Evolutionary conservation across 2,329 filamentous ascomycete species (phyloP), one percentile per base, ranked within the genome.

Genomic region (Nectriaceae sp.): DNA sequence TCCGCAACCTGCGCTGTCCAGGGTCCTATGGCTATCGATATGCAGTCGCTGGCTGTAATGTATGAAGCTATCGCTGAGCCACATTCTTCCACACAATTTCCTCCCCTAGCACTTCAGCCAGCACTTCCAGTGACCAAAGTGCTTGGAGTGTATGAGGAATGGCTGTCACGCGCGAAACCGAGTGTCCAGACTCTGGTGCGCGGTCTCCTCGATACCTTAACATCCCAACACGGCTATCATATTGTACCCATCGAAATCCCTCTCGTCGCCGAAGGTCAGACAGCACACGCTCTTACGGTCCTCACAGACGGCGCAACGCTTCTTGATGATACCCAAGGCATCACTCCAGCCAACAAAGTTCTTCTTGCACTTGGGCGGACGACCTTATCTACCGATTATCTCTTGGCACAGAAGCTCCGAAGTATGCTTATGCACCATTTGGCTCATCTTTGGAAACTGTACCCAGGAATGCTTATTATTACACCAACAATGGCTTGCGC

Each of bases 211-310:
- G 75, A 78, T 15, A 77, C 78, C 44, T 72, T 90, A 3, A 76
- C 73, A 13, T 59, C 67, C 3, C 67, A 77, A 15, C 68, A 76
- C 15, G 78, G 76, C 37, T 87, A 87, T 64, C 65, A 66, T 15
- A 61, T 76, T 2, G 69, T 86, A 3, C 72, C 80, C 29, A 79
- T 87, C 50, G 70, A 72, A 4, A 78, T 87, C 41, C 84, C 84
- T 0, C 75, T 82, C 21, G 57, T 83, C 1, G 62, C 75, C 11
- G 79, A 89, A 58, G 87, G 85, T 19, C 87, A 90, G 65, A 76
- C 82, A 18, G 87, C 88, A 0, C 88, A 92, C 65, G 84, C 85
- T 19, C 68, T 92, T 52, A 89, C 88, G 1, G 88, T 91, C 52
- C 79, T 92, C 44, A 77, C 79, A 6, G 88, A 92, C 36, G 76